Conservation (phyloP, 352 stramenopile species). For the Phytophthora cactorum region DNA sequence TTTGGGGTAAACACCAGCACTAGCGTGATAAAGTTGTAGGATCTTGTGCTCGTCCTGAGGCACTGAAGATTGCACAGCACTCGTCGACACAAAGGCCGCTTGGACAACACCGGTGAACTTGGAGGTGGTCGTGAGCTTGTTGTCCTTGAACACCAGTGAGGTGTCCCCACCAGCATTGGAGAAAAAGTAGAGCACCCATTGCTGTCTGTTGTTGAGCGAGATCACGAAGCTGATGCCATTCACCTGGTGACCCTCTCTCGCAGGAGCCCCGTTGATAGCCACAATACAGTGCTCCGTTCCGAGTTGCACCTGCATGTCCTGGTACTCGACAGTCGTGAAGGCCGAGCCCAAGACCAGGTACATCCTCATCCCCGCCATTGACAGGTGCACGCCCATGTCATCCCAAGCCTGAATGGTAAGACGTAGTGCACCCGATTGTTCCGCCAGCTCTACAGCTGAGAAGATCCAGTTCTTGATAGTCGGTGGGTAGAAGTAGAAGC, state of each 20-base stretch:
- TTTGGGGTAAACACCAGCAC: slow-evolving; percentile 58
- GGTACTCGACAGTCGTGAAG: slow-evolving; percentile 79
- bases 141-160: slow-evolving; percentile 49
- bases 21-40: slow-evolving; percentile 62
- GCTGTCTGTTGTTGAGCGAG: slow-evolving; percentile 78
- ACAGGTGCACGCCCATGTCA: slow-evolving; percentile 71
- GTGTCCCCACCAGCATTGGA: slow-evolving; percentile 24
- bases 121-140: slow-evolving; percentile 54
- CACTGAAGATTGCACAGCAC: slow-evolving; percentile 20
- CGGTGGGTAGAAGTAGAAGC: slow-evolving; percentile 84
- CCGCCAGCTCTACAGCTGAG: slow-evolving; percentile 55
- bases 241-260: slow-evolving; percentile 43
- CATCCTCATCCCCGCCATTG: slow-evolving; percentile 49
- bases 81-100: slow-evolving; percentile 63
- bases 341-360: slow-evolving; percentile 79
- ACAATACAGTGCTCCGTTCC: slow-evolving; percentile 69
- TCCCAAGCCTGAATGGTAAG: slow-evolving; percentile 77
- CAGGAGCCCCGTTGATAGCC: slow-evolving; percentile 57
- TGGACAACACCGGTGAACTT: slow-evolving; percentile 76
- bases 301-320: slow-evolving; percentile 66
- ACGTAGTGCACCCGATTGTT: slow-evolving; percentile 7
- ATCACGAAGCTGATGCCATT: slow-evolving; percentile 57
- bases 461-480: slow-evolving; percentile 82
- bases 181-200: slow-evolving; percentile 79
- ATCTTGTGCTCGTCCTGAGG: slow-evolving; percentile 45